These are phyloP conservation scores for Centaurea solstitialis DNA, from an alignment of 129 eudicot species.

Conservation along the genomic window DNA sequence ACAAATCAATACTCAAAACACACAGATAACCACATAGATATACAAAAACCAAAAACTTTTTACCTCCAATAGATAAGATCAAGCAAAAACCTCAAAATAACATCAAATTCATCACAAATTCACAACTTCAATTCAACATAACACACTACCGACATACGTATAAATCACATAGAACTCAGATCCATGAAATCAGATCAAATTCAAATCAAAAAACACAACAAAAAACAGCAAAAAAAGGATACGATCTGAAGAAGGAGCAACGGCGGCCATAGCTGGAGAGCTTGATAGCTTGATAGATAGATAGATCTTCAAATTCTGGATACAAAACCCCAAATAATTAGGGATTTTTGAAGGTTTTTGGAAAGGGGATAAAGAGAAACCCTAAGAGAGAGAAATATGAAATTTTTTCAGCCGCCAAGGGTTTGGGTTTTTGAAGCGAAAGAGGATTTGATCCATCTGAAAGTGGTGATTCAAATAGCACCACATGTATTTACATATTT, in stretches of 20 bases:
- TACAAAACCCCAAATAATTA: neutral
- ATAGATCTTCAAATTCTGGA: conserved; percentile 21
- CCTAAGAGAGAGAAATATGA: conserved; percentile 31
- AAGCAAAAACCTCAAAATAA: neutral
- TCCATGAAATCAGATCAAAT: conserved; percentile 16
- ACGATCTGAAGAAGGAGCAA: conserved; percentile 59
- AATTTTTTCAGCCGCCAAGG: conserved; percentile 37
- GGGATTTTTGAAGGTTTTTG: neutral
- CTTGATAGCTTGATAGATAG: neutral
- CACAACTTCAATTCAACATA: conserved; percentile 6
- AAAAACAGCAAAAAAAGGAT: conserved; percentile 28
- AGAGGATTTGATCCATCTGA: conserved; percentile 41
- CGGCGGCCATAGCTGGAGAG: conserved; percentile 48
- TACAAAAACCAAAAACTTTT: neutral
- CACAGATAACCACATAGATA: neutral
- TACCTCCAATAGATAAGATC: neutral
- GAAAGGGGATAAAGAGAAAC: conserved; percentile 20
- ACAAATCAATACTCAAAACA: conserved; percentile 6
- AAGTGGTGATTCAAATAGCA: conserved; percentile 56
- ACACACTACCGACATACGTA: neutral
- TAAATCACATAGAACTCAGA: neutral
- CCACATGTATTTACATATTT: conserved; percentile 18
- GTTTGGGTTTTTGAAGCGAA: conserved; percentile 42
- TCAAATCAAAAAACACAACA: conserved; percentile 4
- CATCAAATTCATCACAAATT: neutral